Evolutionary conservation across 2,329 filamentous ascomycete species (phyloP).

Genomic region (Arthrobotrys sphaeroides): DNA sequence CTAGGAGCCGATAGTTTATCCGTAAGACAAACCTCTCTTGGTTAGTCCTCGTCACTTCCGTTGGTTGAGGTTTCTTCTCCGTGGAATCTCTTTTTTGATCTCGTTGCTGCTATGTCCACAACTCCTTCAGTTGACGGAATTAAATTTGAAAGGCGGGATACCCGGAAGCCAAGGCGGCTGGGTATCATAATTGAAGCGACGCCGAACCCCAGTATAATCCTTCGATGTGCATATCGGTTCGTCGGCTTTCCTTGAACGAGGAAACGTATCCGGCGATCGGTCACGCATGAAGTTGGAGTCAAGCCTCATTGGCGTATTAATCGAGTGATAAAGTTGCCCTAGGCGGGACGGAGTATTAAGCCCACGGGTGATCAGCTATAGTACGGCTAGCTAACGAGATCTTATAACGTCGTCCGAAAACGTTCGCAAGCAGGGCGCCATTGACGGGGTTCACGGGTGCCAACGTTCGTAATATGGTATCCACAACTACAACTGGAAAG

Average conservation of each 20-base stretch:
- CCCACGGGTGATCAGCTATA: background rate
- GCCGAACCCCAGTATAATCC: too few species aligned
- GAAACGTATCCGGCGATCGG: background rate
- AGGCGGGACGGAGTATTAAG: background rate
- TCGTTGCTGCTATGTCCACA: background rate
- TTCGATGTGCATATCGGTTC: background rate
- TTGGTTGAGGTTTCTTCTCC: background rate
- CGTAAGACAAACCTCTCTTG: too few species aligned
- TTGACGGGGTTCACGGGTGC: background rate
- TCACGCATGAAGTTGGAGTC: background rate
- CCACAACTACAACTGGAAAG: background rate
- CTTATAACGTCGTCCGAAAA: background rate
- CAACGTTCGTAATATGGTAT: background rate
- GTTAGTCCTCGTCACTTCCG: background rate
- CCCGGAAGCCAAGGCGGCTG: background rate
- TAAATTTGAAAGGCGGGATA: background rate
- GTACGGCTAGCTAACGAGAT: background rate
- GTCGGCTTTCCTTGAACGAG: background rate
- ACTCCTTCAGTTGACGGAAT: background rate
- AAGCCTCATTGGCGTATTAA: background rate
- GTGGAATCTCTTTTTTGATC: background rate
- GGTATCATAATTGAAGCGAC: background rate
- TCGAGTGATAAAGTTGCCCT: background rate
- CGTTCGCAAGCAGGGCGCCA: background rate
- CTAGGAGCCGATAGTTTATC: too few species aligned